Conservation (phyloP, 2,329 filamentous ascomycete genomes). For the Pseudogymnoascus sp. region DNA sequence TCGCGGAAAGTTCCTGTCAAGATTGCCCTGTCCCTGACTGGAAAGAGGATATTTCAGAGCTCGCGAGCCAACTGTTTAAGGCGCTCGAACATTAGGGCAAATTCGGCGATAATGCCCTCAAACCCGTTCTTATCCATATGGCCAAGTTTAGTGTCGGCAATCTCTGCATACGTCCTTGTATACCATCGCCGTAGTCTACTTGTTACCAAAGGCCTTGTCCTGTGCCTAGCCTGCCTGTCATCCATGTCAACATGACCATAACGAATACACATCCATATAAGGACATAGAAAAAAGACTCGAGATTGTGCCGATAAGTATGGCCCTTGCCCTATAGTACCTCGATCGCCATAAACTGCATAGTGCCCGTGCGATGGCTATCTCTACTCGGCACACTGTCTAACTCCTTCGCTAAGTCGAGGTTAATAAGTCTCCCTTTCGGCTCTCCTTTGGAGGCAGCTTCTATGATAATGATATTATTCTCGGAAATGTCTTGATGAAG, state of each 20-base stretch:
- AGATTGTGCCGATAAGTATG: conserved; percentile 29
- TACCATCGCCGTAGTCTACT: conserved; percentile 22
- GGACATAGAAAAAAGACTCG: conserved; percentile 28
- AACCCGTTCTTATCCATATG: too few species aligned
- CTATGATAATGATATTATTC: conserved; percentile 32
- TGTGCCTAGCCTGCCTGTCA: not conserved
- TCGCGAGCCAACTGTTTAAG: too few species aligned
- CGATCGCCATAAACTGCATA: conserved; percentile 30
- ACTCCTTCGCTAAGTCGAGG: conserved; percentile 27
- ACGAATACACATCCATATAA: conserved; percentile 23
- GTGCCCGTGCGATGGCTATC: conserved; percentile 24
- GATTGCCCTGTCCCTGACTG: too few species aligned
- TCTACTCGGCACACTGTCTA: conserved; percentile 19
- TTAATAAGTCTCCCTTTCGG: conserved; percentile 29
- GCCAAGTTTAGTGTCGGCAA: conserved; percentile 15
- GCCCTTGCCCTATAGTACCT: conserved; percentile 25
- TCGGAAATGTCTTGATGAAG: conserved; percentile 32
- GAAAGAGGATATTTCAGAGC: too few species aligned
- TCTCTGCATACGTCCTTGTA: conserved; percentile 22
- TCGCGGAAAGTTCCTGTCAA: too few species aligned
- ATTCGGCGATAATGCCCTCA: too few species aligned
- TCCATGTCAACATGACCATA: conserved; percentile 13
- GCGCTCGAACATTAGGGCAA: too few species aligned
- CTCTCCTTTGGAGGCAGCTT: conserved; percentile 10
- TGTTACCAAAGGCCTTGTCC: not conserved